These are phyloP conservation scores for Colletotrichum melonis DNA, from an alignment of 2,329 filamentous ascomycete species.

Conservation along the genomic window DNA sequence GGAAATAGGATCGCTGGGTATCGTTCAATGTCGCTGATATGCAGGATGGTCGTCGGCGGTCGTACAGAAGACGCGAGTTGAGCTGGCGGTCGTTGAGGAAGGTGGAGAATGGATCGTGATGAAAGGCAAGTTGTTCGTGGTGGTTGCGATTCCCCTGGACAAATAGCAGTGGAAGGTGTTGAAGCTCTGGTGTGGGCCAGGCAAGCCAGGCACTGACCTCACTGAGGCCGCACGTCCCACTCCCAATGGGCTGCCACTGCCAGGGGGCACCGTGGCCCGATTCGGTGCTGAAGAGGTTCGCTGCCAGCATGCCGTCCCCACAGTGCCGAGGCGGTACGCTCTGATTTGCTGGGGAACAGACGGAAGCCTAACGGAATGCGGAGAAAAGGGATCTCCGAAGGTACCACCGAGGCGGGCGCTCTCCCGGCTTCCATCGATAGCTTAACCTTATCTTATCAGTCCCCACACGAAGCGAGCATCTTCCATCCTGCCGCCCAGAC, in stretches of 20 bases:
- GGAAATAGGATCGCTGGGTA: neutral
- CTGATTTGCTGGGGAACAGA: slow-evolving; percentile 10
- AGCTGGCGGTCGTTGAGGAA: neutral
- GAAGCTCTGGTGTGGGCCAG: slow-evolving; percentile 33
- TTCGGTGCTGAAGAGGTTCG: slow-evolving; percentile 29
- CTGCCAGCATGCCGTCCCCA: neutral
- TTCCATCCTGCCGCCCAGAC: too few species aligned
- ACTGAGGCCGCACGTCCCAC: slow-evolving; percentile 25
- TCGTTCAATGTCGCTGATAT: neutral
- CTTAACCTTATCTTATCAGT: slow-evolving; percentile 30
- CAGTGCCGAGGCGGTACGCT: neutral
- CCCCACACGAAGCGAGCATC: neutral
- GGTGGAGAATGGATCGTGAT: slow-evolving; percentile 1
- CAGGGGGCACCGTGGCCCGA: slow-evolving; percentile 23
- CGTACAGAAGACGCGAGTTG: neutral
- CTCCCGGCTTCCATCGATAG: neutral
- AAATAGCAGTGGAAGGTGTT: slow-evolving; percentile 24
- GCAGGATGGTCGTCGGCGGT: neutral
- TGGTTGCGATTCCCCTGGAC: slow-evolving; percentile 32
- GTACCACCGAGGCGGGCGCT: neutral
- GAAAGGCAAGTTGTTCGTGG: slow-evolving; percentile 6
- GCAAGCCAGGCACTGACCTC: slow-evolving; percentile 27
- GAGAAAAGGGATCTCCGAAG: slow-evolving; percentile 30
- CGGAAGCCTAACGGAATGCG: slow-evolving; percentile 11
- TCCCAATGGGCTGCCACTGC: slow-evolving; percentile 16